Evolutionary conservation across 2,329 filamentous ascomycete genomes (phyloP), one percentile per base, ranked within the genome.

Genomic region (Aureobasidium vineae): DNA sequence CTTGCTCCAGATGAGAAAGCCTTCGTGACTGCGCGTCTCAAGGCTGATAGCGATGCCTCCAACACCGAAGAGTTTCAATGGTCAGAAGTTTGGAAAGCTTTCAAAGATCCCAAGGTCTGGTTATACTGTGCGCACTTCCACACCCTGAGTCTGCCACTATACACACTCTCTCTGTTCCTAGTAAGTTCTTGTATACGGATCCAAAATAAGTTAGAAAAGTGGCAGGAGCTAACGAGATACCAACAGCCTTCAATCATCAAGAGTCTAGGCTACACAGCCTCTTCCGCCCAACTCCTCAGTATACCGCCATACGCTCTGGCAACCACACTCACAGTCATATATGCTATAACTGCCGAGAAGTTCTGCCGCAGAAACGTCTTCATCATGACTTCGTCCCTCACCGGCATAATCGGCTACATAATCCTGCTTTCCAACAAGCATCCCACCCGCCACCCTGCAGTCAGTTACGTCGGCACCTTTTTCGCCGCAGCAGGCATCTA

Each of bases 61-160:
- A 84, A 87, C 5, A 79, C 88, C 56, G 90, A 94, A 70, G 73
- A 78, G 0, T 92, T 93, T 72, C 84, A 78, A 3, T 93, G 90
- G 90, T 75, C 70, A 0, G 86, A 87, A 23, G 90, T 92, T 0
- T 66, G 76, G 28, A 79, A 84, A 21, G 89, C 90, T 0, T 75
- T 91, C 47, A 84, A 81, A 16, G 88, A 93, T 70, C 84, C 85
- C 1, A 91, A 88, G 72, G 87, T 87, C 72, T 91, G 86, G 87
- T 80, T 92, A 0, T 92, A 92, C 70, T 87, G 88, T 0, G 74
- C 90, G 0, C 85, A 83, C 0, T 91, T 90, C 71, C 89, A 92
- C 73, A 90, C 88, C 5, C 86, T 91, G 81, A 89, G 86, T 66
- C 75, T 92, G 81, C 79, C 79, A 6, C 77, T 82, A 1, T 77